Conservation (phyloP, 805 yeast species). For the Ogataea paraovalis region DNA sequence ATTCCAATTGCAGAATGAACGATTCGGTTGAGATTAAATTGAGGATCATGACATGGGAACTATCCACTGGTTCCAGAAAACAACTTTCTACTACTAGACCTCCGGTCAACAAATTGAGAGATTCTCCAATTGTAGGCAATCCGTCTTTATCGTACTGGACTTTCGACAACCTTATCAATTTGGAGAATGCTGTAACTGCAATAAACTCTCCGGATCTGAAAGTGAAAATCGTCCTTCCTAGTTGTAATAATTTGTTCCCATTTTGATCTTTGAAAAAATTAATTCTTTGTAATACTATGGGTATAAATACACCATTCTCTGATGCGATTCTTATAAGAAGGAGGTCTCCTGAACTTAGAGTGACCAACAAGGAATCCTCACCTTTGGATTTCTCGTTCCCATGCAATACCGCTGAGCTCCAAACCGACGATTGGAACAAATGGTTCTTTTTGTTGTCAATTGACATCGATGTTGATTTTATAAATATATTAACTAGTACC, state of each 20-base stretch:
- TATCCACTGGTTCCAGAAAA: slow-evolving; percentile 21
- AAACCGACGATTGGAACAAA: slow-evolving; percentile 18
- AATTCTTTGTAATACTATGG: slow-evolving; percentile 21
- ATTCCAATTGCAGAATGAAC: slow-evolving; percentile 21
- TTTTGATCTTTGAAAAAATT: slow-evolving; percentile 4
- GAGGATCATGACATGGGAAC: slow-evolving; percentile 20
- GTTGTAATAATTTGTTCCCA: slow-evolving; percentile 9
- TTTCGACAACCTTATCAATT: slow-evolving; percentile 15
- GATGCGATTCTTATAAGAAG: slow-evolving; percentile 19
- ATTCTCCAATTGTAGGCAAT: slow-evolving; percentile 14
- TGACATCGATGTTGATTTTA: slow-evolving; percentile 23
- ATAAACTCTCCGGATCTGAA: slow-evolving; percentile 18
- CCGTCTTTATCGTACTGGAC: slow-evolving; percentile 18
- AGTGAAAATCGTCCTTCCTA: slow-evolving; percentile 17
- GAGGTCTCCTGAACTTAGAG: slow-evolving; percentile 20
- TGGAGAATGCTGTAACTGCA: slow-evolving; percentile 24
- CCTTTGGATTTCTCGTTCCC: slow-evolving; percentile 15
- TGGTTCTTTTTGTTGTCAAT: slow-evolving; percentile 17
- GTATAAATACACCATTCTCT: slow-evolving; percentile 16
- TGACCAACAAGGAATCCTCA: slow-evolving; percentile 27
- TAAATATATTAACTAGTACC: slow-evolving; percentile 16
- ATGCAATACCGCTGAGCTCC: slow-evolving; percentile 23
- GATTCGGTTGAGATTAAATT: slow-evolving; percentile 20
- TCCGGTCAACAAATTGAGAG: slow-evolving; percentile 20
- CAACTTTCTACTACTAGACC: slow-evolving; percentile 23